Base-by-base conservation (phyloP, 371 early-diverging fungal species). In the Mortierella sp. region DNA sequence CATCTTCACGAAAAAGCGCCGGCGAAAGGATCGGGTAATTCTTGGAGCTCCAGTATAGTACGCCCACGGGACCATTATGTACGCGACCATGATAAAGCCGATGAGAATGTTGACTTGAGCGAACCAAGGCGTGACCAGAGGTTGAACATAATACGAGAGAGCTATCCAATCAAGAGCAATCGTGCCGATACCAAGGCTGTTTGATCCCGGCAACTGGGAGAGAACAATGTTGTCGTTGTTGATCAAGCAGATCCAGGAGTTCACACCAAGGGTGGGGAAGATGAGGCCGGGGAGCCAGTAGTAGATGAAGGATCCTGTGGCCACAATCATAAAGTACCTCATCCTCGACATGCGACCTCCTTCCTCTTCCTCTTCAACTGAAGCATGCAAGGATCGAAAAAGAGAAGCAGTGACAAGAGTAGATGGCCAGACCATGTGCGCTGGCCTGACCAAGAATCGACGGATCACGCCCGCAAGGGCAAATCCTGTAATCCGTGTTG, bases 351-450 rank as follows among this genome's bases (percentile, higher is more conserved):
- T 67, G 27, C 71, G 64, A 23, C 90, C 24, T 7, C 34, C 10
- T 78, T 78, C 0, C 84, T 81, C 39, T 88, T 57, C 55, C 49
- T 57, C 45, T 48, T 65, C 64, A 24, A 13, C 21, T 52, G 54
- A 45, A 57, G 81, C 82, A 70, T 93, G 93, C 14, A 94, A 82
- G 0, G 93, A 85, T 12, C 82, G 81, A 63, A 93, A 85, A 30
- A 95, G 71, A 0, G 94, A 89, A 10, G 92, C 87, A 19, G 83
- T 85, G 26, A 93, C 86, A 18, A 96, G 81, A 13, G 81, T 85
- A 0, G 83, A 71, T 3, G 95, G 95, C 95, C 95, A 95, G 26
- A 93, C 81, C 94, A 95, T 93, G n/a, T 83, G 81, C 0, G 87
- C 67, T 7, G 67, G 92, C 13, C 82, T 64, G 30, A 91, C 89